Evolutionary conservation across 1,284 basidiomycete genomes (phyloP), one percentile per base, ranked within the genome.

Genomic region (Erythrobasidium hasegawianum): DNA sequence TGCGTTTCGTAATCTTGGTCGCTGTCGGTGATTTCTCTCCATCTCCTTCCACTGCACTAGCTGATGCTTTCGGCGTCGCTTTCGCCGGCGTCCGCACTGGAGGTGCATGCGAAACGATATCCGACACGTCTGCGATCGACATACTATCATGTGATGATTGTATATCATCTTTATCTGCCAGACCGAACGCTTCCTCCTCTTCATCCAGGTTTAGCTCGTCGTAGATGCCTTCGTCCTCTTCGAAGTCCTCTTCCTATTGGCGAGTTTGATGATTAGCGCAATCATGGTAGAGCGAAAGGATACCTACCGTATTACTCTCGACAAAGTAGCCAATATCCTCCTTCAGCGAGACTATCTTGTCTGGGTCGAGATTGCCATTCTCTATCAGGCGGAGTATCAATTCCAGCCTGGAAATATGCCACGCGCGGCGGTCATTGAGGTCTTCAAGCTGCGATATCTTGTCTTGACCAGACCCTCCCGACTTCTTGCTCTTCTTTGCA

Each of bases 261-360:
- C n/a, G n/a, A n/a, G n/a, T n/a, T n/a, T n/a, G n/a, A n/a, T n/a
- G n/a, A n/a, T n/a, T n/a, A n/a, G n/a, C n/a, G n/a, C n/a, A n/a
- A n/a, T n/a, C n/a, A n/a, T n/a, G n/a, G n/a, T n/a, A n/a, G n/a
- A n/a, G 40, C 61, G 58, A 68, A 27, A 27, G 65, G 62, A 68
- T 33, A 85, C 90, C 75, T 71, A 93, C 93, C 79, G 85, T 86
- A 79, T 99, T 98, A 76, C 86, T 89, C 78, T 97, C 92, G 71
- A 98, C 92, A 76, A 97, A 99, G 80, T 97, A 98, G 43, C 85
- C 83, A 70, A 99, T 92, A 77, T 98, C 94, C 57, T 98, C 96
- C 78, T 96, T 93, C 73, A 97, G 83, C 9, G 81, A 83, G 56
- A 84, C 80, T 2, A 97, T 89, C 72, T 85, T 86, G 29, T 97